These are phyloP conservation scores for Bolboschoenus planiculmis DNA, from an alignment of 176 grass and related monocot species.

Conservation along the genomic window DNA sequence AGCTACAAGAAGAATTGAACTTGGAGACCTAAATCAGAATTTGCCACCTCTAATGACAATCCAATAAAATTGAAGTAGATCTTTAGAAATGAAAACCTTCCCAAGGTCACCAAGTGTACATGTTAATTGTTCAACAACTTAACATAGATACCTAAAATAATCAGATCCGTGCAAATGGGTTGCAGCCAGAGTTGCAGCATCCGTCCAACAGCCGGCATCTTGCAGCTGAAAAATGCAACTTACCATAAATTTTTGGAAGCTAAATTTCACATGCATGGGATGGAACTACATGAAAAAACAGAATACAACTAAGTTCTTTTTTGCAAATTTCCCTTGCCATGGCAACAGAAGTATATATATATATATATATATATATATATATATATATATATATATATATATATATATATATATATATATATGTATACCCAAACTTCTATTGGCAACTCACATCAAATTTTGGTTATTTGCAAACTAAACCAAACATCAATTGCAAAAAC, in stretches of 20 bases:
- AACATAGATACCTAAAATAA: slow-evolving; percentile 69
- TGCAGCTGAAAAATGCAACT: slow-evolving; percentile 58
- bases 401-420: no score
- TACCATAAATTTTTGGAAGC: slow-evolving; percentile 17
- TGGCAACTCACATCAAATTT: neutral
- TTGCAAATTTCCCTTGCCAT: neutral
- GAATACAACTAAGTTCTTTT: neutral
- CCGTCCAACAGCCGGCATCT: slow-evolving; percentile 96
- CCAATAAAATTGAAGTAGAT: neutral
- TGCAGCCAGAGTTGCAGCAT: slow-evolving; percentile 92
- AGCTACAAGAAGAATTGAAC: neutral
- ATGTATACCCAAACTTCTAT: neutral
- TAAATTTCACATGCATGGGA: neutral
- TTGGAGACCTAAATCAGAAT: neutral
- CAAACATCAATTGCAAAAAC: neutral
- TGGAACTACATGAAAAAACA: neutral
- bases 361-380: no score
- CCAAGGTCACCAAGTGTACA: neutral
- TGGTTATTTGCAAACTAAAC: neutral
- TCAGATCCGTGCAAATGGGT: slow-evolving; percentile 96
- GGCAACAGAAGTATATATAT: neutral
- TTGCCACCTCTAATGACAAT: neutral
- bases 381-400: no score
- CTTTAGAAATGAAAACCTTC: neutral
- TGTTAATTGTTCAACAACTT: neutral